Conservation (phyloP, 108 stramenopile species). For the Aurantiochytrium sp. region DNA sequence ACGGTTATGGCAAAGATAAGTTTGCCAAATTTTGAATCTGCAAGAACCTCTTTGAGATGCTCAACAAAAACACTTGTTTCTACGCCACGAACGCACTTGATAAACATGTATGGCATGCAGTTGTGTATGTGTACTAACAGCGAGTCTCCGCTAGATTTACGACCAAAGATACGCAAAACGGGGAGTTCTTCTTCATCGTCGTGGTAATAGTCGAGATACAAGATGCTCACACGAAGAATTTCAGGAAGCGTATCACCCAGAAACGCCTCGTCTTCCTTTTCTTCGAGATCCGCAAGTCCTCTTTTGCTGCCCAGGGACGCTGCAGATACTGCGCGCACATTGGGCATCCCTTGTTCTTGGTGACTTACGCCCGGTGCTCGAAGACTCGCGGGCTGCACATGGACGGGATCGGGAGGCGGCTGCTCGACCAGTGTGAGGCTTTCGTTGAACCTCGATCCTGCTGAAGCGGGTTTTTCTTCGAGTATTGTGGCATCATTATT, state of each 20-base stretch:
- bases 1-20: neutral
- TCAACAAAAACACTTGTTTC: neutral
- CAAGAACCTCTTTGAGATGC: neutral
- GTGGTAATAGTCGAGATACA: neutral
- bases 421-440: too few species aligned
- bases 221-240: neutral
- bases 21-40: neutral
- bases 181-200: neutral
- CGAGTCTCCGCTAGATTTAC: neutral
- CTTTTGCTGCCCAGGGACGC: too few species aligned
- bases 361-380: too few species aligned
- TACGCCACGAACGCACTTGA: neutral
- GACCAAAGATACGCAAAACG: neutral
- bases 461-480: too few species aligned
- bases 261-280: neutral
- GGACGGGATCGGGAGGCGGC: too few species aligned
- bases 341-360: too few species aligned
- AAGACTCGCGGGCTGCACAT: too few species aligned
- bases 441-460: too few species aligned
- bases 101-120: constrained; percentile 11
- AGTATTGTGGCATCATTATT: too few species aligned
- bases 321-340: too few species aligned
- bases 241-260: neutral
- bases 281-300: neutral
- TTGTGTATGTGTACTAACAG: neutral